These are phyloP conservation scores for Starmerella kuoi DNA, from an alignment of 805 yeast species.

Conservation along the genomic window DNA sequence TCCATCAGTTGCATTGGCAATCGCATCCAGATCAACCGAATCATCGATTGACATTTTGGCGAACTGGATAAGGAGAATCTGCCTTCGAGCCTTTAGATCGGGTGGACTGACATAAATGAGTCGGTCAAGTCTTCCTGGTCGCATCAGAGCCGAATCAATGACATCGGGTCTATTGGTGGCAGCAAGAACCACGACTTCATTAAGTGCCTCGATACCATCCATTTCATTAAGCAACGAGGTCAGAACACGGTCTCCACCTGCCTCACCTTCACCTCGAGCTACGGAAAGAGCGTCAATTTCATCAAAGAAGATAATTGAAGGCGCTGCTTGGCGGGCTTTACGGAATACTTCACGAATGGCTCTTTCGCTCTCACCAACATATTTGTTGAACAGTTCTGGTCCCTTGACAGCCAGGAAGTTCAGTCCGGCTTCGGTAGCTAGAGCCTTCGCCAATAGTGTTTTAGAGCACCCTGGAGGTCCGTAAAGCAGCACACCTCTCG, in stretches of 20 bases:
- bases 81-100: constrained; percentile 62
- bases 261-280: constrained; percentile 50
- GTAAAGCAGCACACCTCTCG: constrained; percentile 82
- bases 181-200: constrained; percentile 86
- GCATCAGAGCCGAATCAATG: constrained; percentile 79
- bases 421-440: constrained; percentile 90
- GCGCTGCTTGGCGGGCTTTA: constrained; percentile 89
- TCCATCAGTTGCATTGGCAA: constrained; percentile 66
- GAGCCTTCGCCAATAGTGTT: constrained; percentile 85
- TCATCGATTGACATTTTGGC: constrained; percentile 45
- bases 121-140: constrained; percentile 94
- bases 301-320: constrained; percentile 88
- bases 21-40: constrained; percentile 37
- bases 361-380: constrained; percentile 89
- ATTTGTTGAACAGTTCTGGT: constrained; percentile 88
- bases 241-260: constrained; percentile 64
- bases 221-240: constrained; percentile 88
- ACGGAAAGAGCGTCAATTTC: constrained; percentile 90
- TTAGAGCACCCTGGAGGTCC: constrained; percentile 99
- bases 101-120: constrained; percentile 92
- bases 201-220: constrained; percentile 92
- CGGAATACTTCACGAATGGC: constrained; percentile 88
- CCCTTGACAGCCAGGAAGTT: constrained; percentile 93
- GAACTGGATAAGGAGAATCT: constrained; percentile 62
- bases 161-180: constrained; percentile 94